Percentiles rank a stretch among this genome's conserved stretches.
Evolutionary conservation across 2,329 filamentous ascomycete genomes (phyloP).

Genomic region (Nannizzia gypsea): DNA sequence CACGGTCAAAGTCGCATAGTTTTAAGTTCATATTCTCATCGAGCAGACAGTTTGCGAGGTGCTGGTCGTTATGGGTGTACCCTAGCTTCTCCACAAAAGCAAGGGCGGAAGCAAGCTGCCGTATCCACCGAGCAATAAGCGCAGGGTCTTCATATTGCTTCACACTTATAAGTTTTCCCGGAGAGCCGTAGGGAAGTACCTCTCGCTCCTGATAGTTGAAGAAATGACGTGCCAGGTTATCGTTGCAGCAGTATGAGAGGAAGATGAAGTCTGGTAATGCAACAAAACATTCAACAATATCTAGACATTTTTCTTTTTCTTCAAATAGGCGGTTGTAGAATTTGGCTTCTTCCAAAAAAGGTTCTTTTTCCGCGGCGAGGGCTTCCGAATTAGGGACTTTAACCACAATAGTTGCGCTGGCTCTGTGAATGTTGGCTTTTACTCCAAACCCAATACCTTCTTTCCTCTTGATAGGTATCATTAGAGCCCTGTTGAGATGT

Average conservation of each 20-base stretch:
- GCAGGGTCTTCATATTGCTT: conserved; percentile 14
- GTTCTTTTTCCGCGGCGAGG: conserved; percentile 1
- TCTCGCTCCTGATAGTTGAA: conserved; percentile 10
- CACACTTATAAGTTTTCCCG: conserved; percentile 10
- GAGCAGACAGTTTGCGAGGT: conserved; percentile 12
- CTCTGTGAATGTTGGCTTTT: not conserved
- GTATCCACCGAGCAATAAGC: conserved; percentile 15
- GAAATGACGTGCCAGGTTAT: conserved; percentile 4
- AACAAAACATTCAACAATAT: conserved; percentile 15
- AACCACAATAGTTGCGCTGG: conserved; percentile 15
- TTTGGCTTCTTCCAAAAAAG: conserved; percentile 9
- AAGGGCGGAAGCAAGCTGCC: conserved; percentile 14
- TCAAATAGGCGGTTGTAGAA: conserved; percentile 14
- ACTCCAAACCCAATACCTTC: not conserved
- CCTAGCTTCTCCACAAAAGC: conserved; percentile 16
- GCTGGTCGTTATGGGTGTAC: conserved; percentile 12
- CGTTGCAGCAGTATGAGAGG: conserved; percentile 12
- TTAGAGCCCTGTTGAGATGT: not conserved
- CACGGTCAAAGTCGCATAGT: conserved; percentile 12
- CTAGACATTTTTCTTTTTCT: conserved; percentile 9
- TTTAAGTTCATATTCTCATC: conserved; percentile 12
- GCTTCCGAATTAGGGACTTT: conserved; percentile 11
- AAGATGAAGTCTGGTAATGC: conserved; percentile 13
- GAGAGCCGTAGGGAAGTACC: conserved; percentile 3
- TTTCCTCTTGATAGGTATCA: not conserved